A percentile compares a stretch with the other conserved stretches of the same genome.
Conservation (phyloP, 1,139 yeast genomes). For the Debaryomyces sp. region DNA sequence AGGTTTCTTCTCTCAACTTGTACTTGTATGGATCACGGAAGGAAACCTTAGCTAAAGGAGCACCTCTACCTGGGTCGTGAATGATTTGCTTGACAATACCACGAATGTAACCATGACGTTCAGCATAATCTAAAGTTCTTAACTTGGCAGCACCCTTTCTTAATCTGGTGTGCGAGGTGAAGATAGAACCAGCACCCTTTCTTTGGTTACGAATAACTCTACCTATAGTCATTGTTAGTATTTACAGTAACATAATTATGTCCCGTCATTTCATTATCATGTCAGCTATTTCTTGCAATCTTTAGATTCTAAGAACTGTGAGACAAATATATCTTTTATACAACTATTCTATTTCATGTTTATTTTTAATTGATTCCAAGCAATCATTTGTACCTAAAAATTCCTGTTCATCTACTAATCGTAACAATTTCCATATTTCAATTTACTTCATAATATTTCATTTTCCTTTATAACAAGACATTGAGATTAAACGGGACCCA, state of each 20-base stretch:
- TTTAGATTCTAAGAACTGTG: neutral
- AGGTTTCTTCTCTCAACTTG: conserved; percentile 97
- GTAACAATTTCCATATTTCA: neutral
- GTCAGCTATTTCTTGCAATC: neutral
- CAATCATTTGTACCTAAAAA: neutral
- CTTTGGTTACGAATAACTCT: conserved; percentile 99
- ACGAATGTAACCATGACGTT: conserved; percentile 99
- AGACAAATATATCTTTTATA: neutral
- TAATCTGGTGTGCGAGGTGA: conserved; percentile 99
- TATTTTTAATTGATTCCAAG: neutral
- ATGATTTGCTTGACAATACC: conserved; percentile 98
- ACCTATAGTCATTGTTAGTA: conserved; percentile 54
- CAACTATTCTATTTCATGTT: neutral
- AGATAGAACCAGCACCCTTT: conserved; percentile 99
- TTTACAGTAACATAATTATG: conserved; percentile 8
- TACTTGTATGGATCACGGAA: conserved; percentile 99
- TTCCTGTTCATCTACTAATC: neutral
- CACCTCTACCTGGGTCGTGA: conserved; percentile 99
- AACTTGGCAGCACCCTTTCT: conserved; percentile 99
- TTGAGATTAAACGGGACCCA: neutral
- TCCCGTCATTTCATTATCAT: conserved; percentile 1
- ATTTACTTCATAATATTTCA: neutral
- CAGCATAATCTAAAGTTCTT: conserved; percentile 98
- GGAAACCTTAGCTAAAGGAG: conserved; percentile 98
- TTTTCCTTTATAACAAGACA: conserved; percentile 7